A percentile compares a stretch with the other conserved stretches of the same genome.
phyloP scores from a whole-genome alignment of 768 basidiomycete species.

The Galerina marginata region DNA sequence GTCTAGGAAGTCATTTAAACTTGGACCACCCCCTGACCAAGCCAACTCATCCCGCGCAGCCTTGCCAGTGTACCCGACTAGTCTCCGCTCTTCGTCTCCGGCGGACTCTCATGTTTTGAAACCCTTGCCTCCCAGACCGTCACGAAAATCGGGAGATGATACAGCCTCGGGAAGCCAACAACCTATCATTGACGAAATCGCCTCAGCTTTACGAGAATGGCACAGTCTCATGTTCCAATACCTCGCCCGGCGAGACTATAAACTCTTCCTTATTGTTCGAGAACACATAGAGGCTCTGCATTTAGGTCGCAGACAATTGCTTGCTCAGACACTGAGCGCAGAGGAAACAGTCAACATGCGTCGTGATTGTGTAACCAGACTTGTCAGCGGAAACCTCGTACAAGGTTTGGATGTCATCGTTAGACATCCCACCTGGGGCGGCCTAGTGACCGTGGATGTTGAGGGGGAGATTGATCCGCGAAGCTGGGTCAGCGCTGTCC shows the following conservation, averaged over 20 bases:
- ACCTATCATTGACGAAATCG: conserved; percentile 96
- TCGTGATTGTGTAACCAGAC: conserved; percentile 83
- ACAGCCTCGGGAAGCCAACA: conserved; percentile 82
- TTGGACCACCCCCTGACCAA: conserved; percentile 77
- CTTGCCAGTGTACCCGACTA: conserved; percentile 73
- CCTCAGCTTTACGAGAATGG: conserved; percentile 96
- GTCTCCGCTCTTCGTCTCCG: conserved; percentile 75
- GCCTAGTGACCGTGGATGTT: conserved; percentile 87
- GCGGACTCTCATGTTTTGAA: conserved; percentile 69
- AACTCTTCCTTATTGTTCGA: conserved; percentile 83
- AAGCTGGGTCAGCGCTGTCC: conserved; percentile 87
- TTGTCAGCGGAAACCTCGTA: conserved; percentile 89
- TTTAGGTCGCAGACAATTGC: conserved; percentile 87
- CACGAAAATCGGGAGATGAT: conserved; percentile 94
- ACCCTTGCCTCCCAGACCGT: conserved; percentile 87
- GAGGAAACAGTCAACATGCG: conserved; percentile 87
- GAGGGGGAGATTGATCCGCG: conserved; percentile 81
- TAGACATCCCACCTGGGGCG: conserved; percentile 92
- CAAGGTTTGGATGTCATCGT: conserved; percentile 96
- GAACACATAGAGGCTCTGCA: conserved; percentile 92
- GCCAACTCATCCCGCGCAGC: conserved; percentile 75
- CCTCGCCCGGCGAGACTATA: conserved; percentile 87
- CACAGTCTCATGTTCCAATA: conserved; percentile 91
- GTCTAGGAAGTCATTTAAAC: conserved; percentile 67
- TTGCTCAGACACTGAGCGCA: conserved; percentile 83